Evolutionary conservation across 331 rosid genomes (phyloP), one percentile per base, ranked within the genome.

Genomic region (Cydonia oblonga): DNA sequence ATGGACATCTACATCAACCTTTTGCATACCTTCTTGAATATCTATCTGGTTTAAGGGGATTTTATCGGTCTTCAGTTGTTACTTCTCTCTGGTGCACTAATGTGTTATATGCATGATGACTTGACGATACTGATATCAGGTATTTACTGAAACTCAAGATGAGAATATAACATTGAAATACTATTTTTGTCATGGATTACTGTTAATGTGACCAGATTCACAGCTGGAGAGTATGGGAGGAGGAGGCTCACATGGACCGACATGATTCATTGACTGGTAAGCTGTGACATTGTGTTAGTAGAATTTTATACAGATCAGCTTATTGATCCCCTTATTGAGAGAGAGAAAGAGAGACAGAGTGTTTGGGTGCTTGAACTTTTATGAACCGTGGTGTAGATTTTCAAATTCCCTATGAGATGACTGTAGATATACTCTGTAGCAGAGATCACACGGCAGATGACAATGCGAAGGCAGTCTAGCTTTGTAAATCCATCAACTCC

Each of bases 151-250:
- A 78, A 13, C 18, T 9, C 32, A 52, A 76, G 64, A 29, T 59
- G 71, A 72, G 23, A 69, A 9, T 59, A 32, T 18, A 69, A 22
- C 19, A 10, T 67, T 46, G 23, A 18, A 28, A n/a, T 60, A 42
- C 23, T 42, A 25, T 46, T 73, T 64, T 61, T 71, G 72, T 46
- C 38, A 66, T 54, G 30, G 42, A 24, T 66, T 75, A 56, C 52
- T 66, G 74, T 74, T 83, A 73, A 57, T 83, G 64, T 69, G 74
- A 75, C 67, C 96, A 93, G 98, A 85, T 89, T 82, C 96, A 93
- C 74, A 88, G 92, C 78, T 93, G 98, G 98, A 88, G 98, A 82
- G 85, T 20, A 66, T 93, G 98, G 98, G 98, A 93, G 70, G 88
- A 88, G 26, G 96, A 86, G 79, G 96, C 97, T 79, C 96, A 77